A percentile compares a stretch with the other conserved stretches of the same genome.
phyloP scores from a whole-genome alignment of 345 rosid species.

The Lumnitzera littorea region DNA sequence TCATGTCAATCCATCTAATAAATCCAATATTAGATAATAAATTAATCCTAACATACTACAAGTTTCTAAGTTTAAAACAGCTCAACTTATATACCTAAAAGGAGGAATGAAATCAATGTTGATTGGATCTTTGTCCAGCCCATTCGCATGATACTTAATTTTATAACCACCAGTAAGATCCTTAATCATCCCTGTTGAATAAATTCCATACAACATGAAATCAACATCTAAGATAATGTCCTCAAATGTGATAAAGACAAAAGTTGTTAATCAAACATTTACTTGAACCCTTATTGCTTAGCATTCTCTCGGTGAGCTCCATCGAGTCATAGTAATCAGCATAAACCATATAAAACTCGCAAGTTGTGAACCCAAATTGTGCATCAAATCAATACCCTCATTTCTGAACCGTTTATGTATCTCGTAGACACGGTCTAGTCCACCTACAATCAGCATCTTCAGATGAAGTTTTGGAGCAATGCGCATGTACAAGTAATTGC shows the following conservation, averaged over 20 bases:
- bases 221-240: neutral
- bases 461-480: slow-evolving; percentile 93
- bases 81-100: slow-evolving; percentile 47
- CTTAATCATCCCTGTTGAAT: slow-evolving; percentile 68
- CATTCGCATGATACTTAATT: slow-evolving; percentile 83
- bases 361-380: slow-evolving; percentile 96
- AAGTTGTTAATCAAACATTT: neutral
- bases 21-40: neutral
- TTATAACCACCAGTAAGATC: slow-evolving; percentile 84
- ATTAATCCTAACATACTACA: neutral
- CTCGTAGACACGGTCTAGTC: slow-evolving; percentile 84
- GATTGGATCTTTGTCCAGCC: slow-evolving; percentile 76
- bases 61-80: neutral
- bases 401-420: slow-evolving; percentile 96
- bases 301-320: slow-evolving; percentile 76
- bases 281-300: slow-evolving; percentile 54
- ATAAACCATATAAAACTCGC: slow-evolving; percentile 98
- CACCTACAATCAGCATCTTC: slow-evolving; percentile 91
- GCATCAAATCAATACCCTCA: slow-evolving; percentile 97
- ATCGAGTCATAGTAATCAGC: slow-evolving; percentile 94
- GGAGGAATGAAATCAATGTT: slow-evolving; percentile 97
- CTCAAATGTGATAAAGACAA: slow-evolving; percentile 5
- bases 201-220: neutral
- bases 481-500: slow-evolving; percentile 85
- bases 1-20: slow-evolving; percentile 80